A percentile compares a stretch with the other conserved stretches of the same genome.
phyloP scores from a whole-genome alignment of 345 rosid species.

The Gynandropsis gynandra region DNA sequence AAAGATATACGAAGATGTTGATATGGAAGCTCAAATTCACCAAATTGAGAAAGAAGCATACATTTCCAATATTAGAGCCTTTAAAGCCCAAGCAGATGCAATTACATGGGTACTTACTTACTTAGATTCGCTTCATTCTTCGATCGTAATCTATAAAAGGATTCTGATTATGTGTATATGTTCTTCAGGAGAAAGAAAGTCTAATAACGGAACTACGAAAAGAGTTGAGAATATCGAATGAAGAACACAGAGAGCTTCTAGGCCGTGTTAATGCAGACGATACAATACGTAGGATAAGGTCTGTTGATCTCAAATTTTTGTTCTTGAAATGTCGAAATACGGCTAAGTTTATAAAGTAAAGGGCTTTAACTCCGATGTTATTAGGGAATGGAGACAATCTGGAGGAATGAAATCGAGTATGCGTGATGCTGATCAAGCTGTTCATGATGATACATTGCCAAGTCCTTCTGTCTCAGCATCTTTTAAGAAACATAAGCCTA shows the following conservation, averaged over 20 bases:
- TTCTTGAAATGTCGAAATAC: slow-evolving; percentile 3
- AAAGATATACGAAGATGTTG: slow-evolving; percentile 9
- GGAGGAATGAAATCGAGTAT: slow-evolving; percentile 56
- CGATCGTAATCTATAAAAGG: slow-evolving; percentile 22
- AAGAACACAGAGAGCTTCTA: slow-evolving; percentile 87
- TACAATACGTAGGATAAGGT: slow-evolving; percentile 63
- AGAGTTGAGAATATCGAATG: slow-evolving; percentile 72
- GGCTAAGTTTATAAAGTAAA: slow-evolving; percentile 11
- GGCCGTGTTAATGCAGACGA: slow-evolving; percentile 69
- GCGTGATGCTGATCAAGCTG: slow-evolving; percentile 41
- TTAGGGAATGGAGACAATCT: slow-evolving; percentile 88
- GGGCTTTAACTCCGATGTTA: slow-evolving; percentile 16
- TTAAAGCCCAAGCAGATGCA: slow-evolving; percentile 95
- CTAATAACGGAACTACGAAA: slow-evolving; percentile 78
- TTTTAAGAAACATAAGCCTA: slow-evolving; percentile 64
- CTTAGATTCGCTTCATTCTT: slow-evolving; percentile 9
- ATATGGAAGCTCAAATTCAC: slow-evolving; percentile 89
- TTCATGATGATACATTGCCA: slow-evolving; percentile 60
- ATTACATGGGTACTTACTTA: slow-evolving; percentile 79
- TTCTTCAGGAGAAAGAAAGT: slow-evolving; percentile 81
- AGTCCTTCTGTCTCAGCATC: slow-evolving; percentile 75
- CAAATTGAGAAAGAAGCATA: slow-evolving; percentile 86
- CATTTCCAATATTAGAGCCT: slow-evolving; percentile 69
- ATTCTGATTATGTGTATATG: slow-evolving; percentile 25
- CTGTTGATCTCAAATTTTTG: slow-evolving; percentile 17